Conservation (phyloP, 176 grass and related monocot genomes). For the Cymbopogon citratus region DNA sequence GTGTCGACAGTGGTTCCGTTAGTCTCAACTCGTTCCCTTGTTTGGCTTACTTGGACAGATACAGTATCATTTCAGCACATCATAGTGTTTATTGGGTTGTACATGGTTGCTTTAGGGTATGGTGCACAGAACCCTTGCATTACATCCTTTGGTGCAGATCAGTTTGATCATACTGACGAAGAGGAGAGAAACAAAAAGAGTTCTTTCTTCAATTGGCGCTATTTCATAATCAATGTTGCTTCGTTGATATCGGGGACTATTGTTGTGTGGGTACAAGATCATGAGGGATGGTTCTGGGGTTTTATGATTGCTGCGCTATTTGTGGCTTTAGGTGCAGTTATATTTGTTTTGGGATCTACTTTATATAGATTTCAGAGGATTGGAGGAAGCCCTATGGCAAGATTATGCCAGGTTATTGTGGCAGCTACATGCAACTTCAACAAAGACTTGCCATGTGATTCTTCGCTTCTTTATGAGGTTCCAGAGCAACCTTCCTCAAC, state of each 20-base stretch:
- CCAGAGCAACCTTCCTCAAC: conserved; percentile 46
- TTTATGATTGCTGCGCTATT: conserved; percentile 53
- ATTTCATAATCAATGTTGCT: conserved; percentile 58
- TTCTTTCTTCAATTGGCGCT: conserved; percentile 78
- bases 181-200: conserved; percentile 58
- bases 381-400: conserved; percentile 67
- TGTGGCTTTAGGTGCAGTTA: conserved; percentile 47
- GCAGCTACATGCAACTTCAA: conserved; percentile 50
- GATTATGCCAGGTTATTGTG: conserved; percentile 64
- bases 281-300: conserved; percentile 70
- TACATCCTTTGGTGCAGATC: conserved; percentile 72
- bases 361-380: conserved; percentile 81
- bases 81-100: conserved; percentile 60
- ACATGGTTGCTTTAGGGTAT: conserved; percentile 70
- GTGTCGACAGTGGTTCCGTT: conserved; percentile 32
- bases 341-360: conserved; percentile 52
- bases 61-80: conserved; percentile 36
- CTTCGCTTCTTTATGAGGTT: conserved; percentile 63
- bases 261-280: conserved; percentile 76
- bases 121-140: conserved; percentile 70
- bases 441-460: conserved; percentile 51
- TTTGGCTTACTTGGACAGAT: conserved; percentile 38
- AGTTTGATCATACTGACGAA: conserved; percentile 79
- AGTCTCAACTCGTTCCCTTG: conserved; percentile 20
- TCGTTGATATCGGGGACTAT: conserved; percentile 56